Evolutionary conservation across 148 eudicot species (phyloP), one percentile per base, ranked within the genome.

Genomic region (Dysphania ambrosioides): DNA sequence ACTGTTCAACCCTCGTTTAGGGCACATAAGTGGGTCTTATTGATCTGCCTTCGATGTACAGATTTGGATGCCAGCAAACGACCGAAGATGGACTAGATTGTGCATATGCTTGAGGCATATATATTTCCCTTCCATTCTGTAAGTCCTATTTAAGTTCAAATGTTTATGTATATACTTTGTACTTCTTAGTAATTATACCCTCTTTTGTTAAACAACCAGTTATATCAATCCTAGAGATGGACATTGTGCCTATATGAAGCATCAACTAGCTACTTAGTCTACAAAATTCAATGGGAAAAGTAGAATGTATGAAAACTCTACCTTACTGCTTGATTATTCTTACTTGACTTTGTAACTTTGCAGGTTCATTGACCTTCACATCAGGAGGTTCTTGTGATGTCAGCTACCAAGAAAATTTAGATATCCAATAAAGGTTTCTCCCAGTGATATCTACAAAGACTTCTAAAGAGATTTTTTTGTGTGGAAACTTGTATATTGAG

Each of bases 41-140:
- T 94, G 78, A 85, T 94, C 67, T 94, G 98, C 88, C 93, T 94
- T 26, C 87, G 98, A 26, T 94, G 98, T 76, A 88, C 92, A 74
- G 98, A 94, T 83, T 67, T 90, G 83, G 97, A 94, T 76, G 86
- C 87, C 56, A 80, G 64, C 30, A 90, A 94, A 77, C 87, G 98
- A 34, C 98, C 98, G 12, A 92, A 92, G 84, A 94, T 94, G 98
- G 98, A 93, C 23, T 96, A 94, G 78, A 90, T 94, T 64, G 93
- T 92, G 35, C 98, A 94, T 77, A 94, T 94, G 98, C 96, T 92
- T 4, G 98, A 94, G 86, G 93, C 97, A 5, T 96, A 94, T 69
- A 97, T 92, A 62, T 88, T 88, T 73, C 92, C 98, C 66, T 90
- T 82, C 75, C 90, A 96, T 57, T 11, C 85, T 78, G 97, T 94